These are phyloP conservation scores for Camelina hispida DNA, from an alignment of 345 rosid genomes.

Conservation along the genomic window DNA sequence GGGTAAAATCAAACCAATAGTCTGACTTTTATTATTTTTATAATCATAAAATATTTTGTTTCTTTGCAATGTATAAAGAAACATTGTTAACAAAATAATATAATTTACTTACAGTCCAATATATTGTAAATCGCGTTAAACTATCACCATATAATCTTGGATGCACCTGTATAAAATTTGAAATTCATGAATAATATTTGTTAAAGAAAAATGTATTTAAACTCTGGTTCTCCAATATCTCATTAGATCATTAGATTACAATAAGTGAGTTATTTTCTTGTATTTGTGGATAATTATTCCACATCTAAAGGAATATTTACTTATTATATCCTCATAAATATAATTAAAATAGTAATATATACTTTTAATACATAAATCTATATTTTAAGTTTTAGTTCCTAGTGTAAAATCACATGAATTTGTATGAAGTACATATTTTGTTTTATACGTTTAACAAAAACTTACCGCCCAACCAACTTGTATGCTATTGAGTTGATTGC, in stretches of 20 bases:
- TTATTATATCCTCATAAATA: no score
- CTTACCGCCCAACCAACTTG: slow-evolving; percentile 39
- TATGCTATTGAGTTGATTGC: slow-evolving; percentile 14
- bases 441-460: not conserved
- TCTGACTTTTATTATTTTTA: no score
- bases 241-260: not conserved
- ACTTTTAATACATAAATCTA: no score
- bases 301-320: no score
- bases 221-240: not conserved
- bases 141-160: not conserved
- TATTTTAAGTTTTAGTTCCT: not conserved
- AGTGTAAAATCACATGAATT: not conserved
- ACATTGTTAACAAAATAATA: no score
- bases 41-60: no score
- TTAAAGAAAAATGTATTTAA: not conserved
- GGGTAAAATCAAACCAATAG: no score
- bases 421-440: not conserved
- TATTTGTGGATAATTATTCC: no score
- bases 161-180: not conserved
- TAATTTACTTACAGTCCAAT: not conserved
- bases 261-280: no score
- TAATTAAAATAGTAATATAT: no score
- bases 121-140: not conserved
- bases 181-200: not conserved
- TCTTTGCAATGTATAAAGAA: not conserved